phyloP scores from a whole-genome alignment of 768 basidiomycete genomes.

The Infundibulicybe gibba region DNA sequence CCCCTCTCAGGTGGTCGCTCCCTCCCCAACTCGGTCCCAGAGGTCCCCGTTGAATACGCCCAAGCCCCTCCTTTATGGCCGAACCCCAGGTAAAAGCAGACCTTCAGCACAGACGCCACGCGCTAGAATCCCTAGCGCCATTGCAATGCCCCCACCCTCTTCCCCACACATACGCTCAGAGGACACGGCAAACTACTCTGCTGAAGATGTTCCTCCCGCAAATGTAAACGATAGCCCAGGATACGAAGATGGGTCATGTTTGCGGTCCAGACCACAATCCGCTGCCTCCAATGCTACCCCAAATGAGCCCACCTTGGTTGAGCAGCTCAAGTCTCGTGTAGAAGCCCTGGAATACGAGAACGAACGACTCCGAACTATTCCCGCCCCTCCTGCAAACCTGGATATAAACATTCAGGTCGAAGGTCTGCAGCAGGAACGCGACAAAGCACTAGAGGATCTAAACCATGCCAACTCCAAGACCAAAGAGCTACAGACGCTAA shows the following conservation, averaged over 20 bases:
- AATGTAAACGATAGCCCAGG: no score
- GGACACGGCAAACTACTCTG: constrained; percentile 18
- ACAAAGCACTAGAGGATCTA: constrained; percentile 34
- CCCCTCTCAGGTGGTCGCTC: constrained; percentile 29
- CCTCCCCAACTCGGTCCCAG: constrained; percentile 41
- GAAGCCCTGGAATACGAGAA: constrained; percentile 72
- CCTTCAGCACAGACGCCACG: constrained; percentile 56
- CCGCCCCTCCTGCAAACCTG: constrained; percentile 30
- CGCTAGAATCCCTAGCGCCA: constrained; percentile 63
- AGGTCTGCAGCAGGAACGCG: constrained; percentile 39
- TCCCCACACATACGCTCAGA: constrained; percentile 50
- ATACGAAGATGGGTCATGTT: no score
- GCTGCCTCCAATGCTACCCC: constrained; percentile 27
- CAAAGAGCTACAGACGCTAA: constrained; percentile 33
- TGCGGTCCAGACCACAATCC: constrained; percentile 20
- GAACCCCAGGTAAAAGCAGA: constrained; percentile 28
- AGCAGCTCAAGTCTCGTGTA: constrained; percentile 45
- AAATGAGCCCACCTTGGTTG: constrained; percentile 33
- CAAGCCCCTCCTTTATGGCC: constrained; percentile 41
- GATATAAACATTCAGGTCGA: constrained; percentile 40
- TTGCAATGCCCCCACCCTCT: constrained; percentile 80
- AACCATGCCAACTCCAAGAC: constrained; percentile 40
- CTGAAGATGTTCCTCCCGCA: constrained; percentile 1
- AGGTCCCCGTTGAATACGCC: constrained; percentile 71
- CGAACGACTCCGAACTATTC: constrained; percentile 43